Conservation (phyloP, 192 early-diverging fungal genomes). For the Coemansia sp. region DNA sequence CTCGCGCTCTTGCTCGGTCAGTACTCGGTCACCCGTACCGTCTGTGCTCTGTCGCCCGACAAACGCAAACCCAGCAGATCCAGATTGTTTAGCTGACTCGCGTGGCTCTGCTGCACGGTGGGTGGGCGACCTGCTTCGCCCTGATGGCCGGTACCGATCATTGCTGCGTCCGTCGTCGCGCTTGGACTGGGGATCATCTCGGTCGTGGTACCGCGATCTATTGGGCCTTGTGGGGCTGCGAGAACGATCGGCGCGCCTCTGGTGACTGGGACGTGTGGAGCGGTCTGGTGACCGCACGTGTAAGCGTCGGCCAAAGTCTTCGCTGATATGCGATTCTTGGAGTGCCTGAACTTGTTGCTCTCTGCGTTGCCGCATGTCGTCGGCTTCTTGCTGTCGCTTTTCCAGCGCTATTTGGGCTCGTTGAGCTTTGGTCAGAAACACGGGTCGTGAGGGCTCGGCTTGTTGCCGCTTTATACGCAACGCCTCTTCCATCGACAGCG, state of each 20-base stretch:
- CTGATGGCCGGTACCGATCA: background rate
- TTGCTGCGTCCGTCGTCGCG: constrained; percentile 1
- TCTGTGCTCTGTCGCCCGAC: constrained; percentile 39
- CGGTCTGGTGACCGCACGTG: constrained; percentile 7
- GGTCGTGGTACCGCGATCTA: constrained; percentile 23
- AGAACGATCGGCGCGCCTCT: constrained; percentile 17
- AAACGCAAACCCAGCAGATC: constrained; percentile 16
- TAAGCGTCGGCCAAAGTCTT: constrained; percentile 8
- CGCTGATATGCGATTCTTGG: background rate
- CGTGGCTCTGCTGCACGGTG: background rate
- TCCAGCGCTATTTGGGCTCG: constrained; percentile 87
- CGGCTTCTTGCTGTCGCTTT: constrained; percentile 79
- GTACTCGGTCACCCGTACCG: constrained; percentile 47
- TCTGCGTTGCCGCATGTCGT: constrained; percentile 65
- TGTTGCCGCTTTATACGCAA: constrained; percentile 29
- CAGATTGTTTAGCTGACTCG: constrained; percentile 6
- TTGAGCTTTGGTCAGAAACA: constrained; percentile 92
- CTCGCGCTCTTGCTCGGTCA: constrained; percentile 64
- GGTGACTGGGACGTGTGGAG: constrained; percentile 16
- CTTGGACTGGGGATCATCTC: constrained; percentile 28
- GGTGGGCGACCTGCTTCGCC: background rate
- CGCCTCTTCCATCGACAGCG: constrained; percentile 52
- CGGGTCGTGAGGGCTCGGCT: constrained; percentile 35
- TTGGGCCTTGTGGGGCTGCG: constrained; percentile 16
- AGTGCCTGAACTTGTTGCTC: constrained; percentile 66